Base-by-base conservation (phyloP, 1,139 yeast species). In the Torulaspora pretoriensis region DNA sequence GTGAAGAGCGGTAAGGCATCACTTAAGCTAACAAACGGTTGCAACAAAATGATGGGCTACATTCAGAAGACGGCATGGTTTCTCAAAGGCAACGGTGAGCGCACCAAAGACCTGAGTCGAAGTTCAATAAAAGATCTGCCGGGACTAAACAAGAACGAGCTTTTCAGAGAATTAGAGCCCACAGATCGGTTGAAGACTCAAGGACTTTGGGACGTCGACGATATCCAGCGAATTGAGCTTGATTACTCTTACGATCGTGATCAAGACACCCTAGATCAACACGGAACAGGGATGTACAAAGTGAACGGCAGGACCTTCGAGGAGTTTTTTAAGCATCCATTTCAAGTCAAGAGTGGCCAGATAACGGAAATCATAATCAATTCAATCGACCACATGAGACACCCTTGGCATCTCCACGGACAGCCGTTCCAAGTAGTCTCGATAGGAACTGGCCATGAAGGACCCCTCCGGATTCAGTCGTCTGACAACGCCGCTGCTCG, bases 351-450 rank as follows among this genome's bases (percentile, higher is more conserved):
- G 47, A 67, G 73, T 33, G 78, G 75, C 42, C 80, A 80, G 44
- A 68, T 78, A 27, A 76, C 87, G 38, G 95, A 87, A 56, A 69
- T 88, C 46, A 78, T 84, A 8, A 65, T 88, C 38, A 85, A 86
- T 62, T 83, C 87, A 50, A 65, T 70, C 49, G 96, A 87, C 65
- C 86, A 89, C 43, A 94, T 94, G 68, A 78, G 78, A 50, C 96
- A 88, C 67, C 96, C 96, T n/a, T 86, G 89, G 81, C 96, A 88
- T 64, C 69, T 88, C 55, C 96, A 88, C 57, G 96, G 96, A 27
- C 94, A 86, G 65, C 74, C 72, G 49, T 85, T 87, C 74, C 94
- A 88, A 73, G 72, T 85, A 8, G 61, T 86, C 43, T 74, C 77
- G 28, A 72, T 84, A 56, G 81, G 78, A 35, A 68, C 66, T 6